Evolutionary conservation across 1,139 yeast species (phyloP).

Genomic region (Pichia sp.): DNA sequence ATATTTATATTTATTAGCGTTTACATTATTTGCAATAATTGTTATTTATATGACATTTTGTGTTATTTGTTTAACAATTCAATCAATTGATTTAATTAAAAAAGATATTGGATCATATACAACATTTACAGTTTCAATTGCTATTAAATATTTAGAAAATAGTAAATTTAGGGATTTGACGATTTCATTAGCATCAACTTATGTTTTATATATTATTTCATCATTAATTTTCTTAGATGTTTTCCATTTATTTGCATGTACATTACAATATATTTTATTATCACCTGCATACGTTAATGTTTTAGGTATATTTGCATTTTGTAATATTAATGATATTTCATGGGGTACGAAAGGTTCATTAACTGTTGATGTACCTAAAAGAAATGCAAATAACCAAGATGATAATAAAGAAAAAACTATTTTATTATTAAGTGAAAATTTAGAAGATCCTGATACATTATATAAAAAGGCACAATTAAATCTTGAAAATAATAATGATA

Average conservation of each 20-base stretch:
- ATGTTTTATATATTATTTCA: conserved; percentile 68
- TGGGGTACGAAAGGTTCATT: conserved; percentile 84
- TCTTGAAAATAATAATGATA: conserved; percentile 1
- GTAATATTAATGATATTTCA: conserved; percentile 79
- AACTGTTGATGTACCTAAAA: conserved; percentile 16
- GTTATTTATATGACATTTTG: conserved; percentile 91
- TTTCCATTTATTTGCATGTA: conserved; percentile 69
- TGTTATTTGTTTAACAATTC: conserved; percentile 72
- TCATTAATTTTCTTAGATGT: conserved; percentile 72
- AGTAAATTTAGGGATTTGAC: conserved; percentile 74
- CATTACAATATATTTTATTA: conserved; percentile 60
- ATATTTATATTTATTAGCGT: conserved; percentile 68
- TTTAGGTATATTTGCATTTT: conserved; percentile 73
- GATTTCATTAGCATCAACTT: conserved; percentile 82
- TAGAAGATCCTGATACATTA: conserved; percentile 27
- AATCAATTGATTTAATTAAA: conserved; percentile 41
- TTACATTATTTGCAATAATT: conserved; percentile 78
- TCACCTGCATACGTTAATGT: conserved; percentile 77
- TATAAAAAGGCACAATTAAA: conserved; percentile 21
- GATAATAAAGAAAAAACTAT: conserved; percentile 14
- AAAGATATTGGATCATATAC: conserved; percentile 32
- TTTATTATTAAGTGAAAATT: conserved; percentile 25
- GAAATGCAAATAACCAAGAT: conserved; percentile 18
- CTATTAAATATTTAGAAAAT: conserved; percentile 48
- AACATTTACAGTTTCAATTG: conserved; percentile 38